phyloP scores from a whole-genome alignment of 1,284 basidiomycete genomes.

The Boletus coffeatus region DNA sequence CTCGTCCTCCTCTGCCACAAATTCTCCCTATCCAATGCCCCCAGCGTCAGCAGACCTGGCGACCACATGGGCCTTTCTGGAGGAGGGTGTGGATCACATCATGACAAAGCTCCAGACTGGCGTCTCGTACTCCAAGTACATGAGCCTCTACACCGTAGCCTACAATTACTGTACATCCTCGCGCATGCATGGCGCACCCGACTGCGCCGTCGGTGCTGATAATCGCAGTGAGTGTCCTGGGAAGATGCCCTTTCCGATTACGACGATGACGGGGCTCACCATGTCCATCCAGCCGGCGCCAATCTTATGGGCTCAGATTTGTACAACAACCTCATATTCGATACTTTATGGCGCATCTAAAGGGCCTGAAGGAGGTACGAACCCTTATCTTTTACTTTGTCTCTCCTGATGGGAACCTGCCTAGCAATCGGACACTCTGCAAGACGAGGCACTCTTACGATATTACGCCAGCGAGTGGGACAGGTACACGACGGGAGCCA shows the following conservation, averaged over 20 bases:
- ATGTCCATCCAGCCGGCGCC: conserved; percentile 64
- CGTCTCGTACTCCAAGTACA: conserved; percentile 90
- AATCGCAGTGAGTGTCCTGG: conserved; percentile 52
- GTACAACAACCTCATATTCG: conserved; percentile 79
- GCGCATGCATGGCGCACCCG: conserved; percentile 68
- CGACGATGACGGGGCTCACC: conserved; percentile 13
- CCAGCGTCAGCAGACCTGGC: conserved; percentile 65
- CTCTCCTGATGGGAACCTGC: conserved; percentile 5
- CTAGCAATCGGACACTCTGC: conserved; percentile 74
- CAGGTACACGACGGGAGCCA: conserved; percentile 93
- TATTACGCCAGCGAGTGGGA: conserved; percentile 96
- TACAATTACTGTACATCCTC: conserved; percentile 97
- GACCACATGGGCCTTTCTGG: conserved; percentile 87
- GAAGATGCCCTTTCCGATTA: conserved; percentile 21
- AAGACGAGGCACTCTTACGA: conserved; percentile 84
- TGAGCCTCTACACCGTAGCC: conserved; percentile 88
- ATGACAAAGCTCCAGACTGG: conserved; percentile 87
- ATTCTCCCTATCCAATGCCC: conserved; percentile 43
- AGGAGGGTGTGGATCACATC: conserved; percentile 88
- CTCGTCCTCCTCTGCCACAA: conserved; percentile 14
- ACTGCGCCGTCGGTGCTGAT: conserved; percentile 38
- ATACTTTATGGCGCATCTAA: conserved; percentile 82
- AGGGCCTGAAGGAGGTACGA: conserved; percentile 57
- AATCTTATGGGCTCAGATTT: conserved; percentile 94
- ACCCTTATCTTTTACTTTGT: conserved; percentile 14